Evolutionary conservation across 352 stramenopile species (phyloP), one percentile per base, ranked within the genome.

Genomic region (Hyaloperonospora arabidopsidis): DNA sequence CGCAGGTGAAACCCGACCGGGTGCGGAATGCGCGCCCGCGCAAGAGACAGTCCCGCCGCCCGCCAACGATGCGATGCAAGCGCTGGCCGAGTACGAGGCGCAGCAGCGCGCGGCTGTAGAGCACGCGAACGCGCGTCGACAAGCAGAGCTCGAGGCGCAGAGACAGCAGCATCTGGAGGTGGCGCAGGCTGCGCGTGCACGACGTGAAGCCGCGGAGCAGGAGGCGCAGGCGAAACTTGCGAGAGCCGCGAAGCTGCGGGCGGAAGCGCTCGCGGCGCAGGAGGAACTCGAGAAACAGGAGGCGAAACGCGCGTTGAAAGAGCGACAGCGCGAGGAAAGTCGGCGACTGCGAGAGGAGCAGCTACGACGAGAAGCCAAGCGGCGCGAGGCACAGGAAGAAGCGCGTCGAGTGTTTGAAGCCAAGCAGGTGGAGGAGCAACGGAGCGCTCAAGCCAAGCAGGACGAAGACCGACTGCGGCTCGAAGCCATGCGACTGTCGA

Each of bases 81-180:
- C 25, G 25, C 25, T 32, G 4, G 62, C 58, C 19, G 76, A 90
- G 43, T 87, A 76, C 23, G 79, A 89, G 39, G 60, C 54, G 15
- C 76, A 89, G 61, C 79, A 87, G 53, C 68, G 71, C 19, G 63
- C 70, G n/a, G 64, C 68, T 3, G 54, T 70, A 22, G 79, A 89
- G 59, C 71, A 75, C 10, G 79, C 87, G 39, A 80, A 83, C 32
- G 57, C 58, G n/a, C 70, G 77, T 23, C 74, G 75, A 61, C 76
- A 88, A 23, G 39, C 69, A 45, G 76, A 86, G 43, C 61, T 90
- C 14, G 74, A 87, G 49, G 51, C 65, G 2, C 64, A 87, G 57
- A 70, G 77, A 43, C 70, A 82, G 23, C 77, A 84, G 60, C 70
- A 84, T 61, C 63, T 87, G 19, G 53, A 68, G 39, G 68, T 74